Evolutionary conservation across 345 rosid genomes (phyloP).

Genomic region (Moricandia moricandioides): DNA sequence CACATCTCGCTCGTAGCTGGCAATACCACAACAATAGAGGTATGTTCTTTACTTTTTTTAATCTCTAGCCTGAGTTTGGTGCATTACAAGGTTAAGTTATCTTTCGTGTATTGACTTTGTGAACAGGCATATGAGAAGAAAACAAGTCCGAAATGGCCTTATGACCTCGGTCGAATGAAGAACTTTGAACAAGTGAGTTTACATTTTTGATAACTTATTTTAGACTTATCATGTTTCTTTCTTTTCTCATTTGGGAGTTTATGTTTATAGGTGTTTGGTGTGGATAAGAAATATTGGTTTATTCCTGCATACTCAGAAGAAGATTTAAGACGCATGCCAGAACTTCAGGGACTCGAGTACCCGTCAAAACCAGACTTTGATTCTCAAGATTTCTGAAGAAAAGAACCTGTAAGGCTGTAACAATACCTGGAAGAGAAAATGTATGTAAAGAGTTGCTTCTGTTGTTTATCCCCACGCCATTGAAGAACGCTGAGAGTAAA

Average conservation of each 20-base stretch:
- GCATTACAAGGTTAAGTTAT: slow-evolving; percentile 1
- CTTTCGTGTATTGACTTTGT: neutral
- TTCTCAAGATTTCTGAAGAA: slow-evolving; percentile 57
- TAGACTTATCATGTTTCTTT: neutral
- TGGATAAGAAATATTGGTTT: slow-evolving; percentile 75
- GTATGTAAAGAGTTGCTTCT: neutral
- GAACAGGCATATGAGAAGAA: slow-evolving; percentile 96
- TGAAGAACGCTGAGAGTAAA: neutral
- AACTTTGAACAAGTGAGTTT: slow-evolving; percentile 84
- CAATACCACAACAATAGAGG: slow-evolving; percentile 98
- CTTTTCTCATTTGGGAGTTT: neutral
- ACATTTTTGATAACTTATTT: neutral
- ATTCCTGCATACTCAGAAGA: slow-evolving; percentile 84
- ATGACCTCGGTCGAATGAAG: slow-evolving; percentile 82
- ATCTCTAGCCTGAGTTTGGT: slow-evolving; percentile 3
- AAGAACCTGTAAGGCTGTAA: slow-evolving; percentile 19
- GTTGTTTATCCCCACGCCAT: neutral
- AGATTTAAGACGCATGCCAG: slow-evolving; percentile 77
- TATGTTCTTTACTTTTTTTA: slow-evolving; percentile 19
- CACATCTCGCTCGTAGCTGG: slow-evolving; percentile 78
- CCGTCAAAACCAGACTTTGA: slow-evolving; percentile 81
- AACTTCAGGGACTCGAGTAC: slow-evolving; percentile 89
- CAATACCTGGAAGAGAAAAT: slow-evolving; percentile 14
- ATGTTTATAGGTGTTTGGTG: slow-evolving; percentile 71
- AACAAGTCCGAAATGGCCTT: slow-evolving; percentile 83